phyloP scores from a whole-genome alignment of 208 protist species.

The Trypanosoma lewisi region DNA sequence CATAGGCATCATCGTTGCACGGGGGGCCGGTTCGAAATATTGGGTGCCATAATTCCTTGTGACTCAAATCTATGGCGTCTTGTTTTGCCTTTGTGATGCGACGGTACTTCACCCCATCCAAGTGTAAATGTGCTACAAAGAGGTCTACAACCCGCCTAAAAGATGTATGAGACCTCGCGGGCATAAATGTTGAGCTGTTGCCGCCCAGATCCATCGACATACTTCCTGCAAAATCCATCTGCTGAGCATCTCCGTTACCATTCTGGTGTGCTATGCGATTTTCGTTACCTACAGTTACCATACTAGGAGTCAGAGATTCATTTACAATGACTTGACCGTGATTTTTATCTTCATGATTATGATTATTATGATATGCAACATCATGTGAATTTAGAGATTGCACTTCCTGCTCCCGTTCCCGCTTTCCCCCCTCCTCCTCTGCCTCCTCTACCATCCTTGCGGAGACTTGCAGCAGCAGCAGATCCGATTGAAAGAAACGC shows the following conservation, averaged over 20 bases:
- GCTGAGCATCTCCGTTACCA: too few species aligned
- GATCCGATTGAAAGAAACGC: conserved; percentile 67
- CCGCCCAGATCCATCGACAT: neutral
- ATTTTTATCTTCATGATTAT: too few species aligned
- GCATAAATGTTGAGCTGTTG: neutral
- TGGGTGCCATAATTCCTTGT: conserved; percentile 35
- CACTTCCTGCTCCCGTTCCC: neutral
- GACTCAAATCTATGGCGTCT: neutral
- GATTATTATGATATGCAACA: too few species aligned
- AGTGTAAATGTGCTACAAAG: conserved; percentile 66
- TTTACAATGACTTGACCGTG: neutral
- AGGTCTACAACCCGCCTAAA: conserved; percentile 35
- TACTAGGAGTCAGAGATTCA: neutral
- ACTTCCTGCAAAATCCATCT: too few species aligned
- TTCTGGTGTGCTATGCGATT: too few species aligned
- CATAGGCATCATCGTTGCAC: conserved; percentile 74
- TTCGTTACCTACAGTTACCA: too few species aligned
- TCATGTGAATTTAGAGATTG: too few species aligned
- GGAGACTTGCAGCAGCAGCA: conserved; percentile 52
- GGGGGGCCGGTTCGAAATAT: conserved; percentile 54
- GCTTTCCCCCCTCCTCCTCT: too few species aligned
- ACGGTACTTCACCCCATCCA: conserved; percentile 37
- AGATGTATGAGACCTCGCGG: neutral
- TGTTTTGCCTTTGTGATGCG: conserved; percentile 8
- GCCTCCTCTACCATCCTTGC: conserved; percentile 44